These are phyloP conservation scores for Lepiota subincarnata DNA, from an alignment of 768 basidiomycete species.

Conservation along the genomic window DNA sequence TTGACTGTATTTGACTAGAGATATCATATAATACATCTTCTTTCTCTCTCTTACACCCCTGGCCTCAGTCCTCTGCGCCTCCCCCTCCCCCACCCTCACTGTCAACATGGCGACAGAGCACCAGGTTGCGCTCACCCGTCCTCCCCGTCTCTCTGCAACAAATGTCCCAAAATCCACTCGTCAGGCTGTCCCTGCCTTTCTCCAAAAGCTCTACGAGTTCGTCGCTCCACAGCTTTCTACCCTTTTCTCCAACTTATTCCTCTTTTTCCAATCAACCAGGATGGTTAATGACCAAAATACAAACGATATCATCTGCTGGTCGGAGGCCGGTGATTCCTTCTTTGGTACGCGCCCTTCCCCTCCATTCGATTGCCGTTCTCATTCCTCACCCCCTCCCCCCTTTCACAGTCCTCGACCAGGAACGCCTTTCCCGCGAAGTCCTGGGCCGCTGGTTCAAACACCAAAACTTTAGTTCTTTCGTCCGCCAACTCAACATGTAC, in stretches of 20 bases:
- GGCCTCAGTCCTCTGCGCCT: too few species aligned
- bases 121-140: constrained; percentile 54
- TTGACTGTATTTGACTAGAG: not conserved
- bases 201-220: constrained; percentile 91
- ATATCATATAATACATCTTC: not conserved
- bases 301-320: constrained; percentile 87
- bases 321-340: constrained; percentile 87
- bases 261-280: constrained; percentile 50
- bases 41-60: not conserved
- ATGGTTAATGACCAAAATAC: constrained; percentile 89
- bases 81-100: too few species aligned
- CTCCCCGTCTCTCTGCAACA: constrained; percentile 24
- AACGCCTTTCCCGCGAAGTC: constrained; percentile 84
- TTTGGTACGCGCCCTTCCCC: constrained; percentile 52
- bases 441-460: constrained; percentile 97
- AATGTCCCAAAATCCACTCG: constrained; percentile 31
- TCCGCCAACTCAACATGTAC: constrained; percentile 94
- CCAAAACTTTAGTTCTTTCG: constrained; percentile 89
- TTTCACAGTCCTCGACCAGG: constrained; percentile 78
- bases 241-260: constrained; percentile 4
- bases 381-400: not conserved
- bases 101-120: constrained; percentile 44
- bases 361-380: not conserved
- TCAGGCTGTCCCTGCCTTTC: constrained; percentile 66
- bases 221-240: constrained; percentile 25